A percentile compares a stretch with the other conserved stretches of the same genome.
Conservation (phyloP, 768 basidiomycete species). For the Boletus huronensis region DNA sequence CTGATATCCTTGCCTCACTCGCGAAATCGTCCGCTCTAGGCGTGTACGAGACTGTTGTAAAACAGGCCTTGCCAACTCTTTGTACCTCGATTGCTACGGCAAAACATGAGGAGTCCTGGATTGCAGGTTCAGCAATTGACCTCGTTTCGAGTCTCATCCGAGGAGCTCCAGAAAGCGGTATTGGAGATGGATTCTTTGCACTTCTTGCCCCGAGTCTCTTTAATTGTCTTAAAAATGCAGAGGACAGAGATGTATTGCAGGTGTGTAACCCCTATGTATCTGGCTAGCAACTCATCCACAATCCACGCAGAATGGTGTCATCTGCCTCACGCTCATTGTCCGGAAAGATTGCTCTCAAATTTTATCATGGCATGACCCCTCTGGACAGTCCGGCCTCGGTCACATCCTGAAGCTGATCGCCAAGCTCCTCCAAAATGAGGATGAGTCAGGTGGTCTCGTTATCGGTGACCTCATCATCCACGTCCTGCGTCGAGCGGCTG, state of each 20-base stretch:
- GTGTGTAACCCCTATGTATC: constrained; percentile 33
- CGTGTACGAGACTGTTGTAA: constrained; percentile 71
- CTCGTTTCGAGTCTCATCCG: constrained; percentile 68
- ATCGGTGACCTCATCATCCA: constrained; percentile 96
- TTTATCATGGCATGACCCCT: constrained; percentile 65
- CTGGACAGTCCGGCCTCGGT: constrained; percentile 72
- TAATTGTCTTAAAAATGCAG: constrained; percentile 58
- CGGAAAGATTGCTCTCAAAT: constrained; percentile 86
- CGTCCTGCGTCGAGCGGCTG: constrained; percentile 78
- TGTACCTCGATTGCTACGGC: constrained; percentile 59
- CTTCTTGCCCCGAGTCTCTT: constrained; percentile 75
- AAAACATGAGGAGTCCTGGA: constrained; percentile 63
- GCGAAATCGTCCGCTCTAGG: constrained; percentile 55
- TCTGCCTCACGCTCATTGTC: constrained; percentile 77
- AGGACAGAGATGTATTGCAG: constrained; percentile 86
- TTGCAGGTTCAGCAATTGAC: constrained; percentile 79
- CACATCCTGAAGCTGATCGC: constrained; percentile 74
- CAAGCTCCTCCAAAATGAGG: constrained; percentile 69
- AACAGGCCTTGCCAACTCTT: constrained; percentile 69
- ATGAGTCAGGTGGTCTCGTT: constrained; percentile 89
- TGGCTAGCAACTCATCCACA: background rate
- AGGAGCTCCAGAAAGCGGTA: constrained; percentile 57
- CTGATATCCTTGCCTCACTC: constrained; percentile 73
- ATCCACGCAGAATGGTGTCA: constrained; percentile 67
- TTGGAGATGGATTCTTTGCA: constrained; percentile 81